Percentiles rank a stretch among this genome's conserved stretches.
Conservation (phyloP, 306 rosid species). For the Ochetophila trinervis region DNA sequence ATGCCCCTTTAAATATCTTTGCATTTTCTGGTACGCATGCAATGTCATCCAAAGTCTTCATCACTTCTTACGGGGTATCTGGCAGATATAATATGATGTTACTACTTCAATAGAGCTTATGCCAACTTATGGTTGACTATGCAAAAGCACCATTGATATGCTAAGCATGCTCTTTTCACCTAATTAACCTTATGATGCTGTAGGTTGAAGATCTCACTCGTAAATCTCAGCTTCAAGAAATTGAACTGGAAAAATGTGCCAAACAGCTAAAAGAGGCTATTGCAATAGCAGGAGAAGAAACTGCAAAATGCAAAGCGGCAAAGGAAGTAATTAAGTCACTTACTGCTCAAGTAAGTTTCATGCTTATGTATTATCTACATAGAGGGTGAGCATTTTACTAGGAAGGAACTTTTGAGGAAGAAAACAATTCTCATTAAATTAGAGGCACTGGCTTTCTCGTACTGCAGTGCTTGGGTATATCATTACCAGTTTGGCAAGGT, state of each 20-base stretch:
- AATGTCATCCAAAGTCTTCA: too few relatives aligned
- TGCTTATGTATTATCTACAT: not conserved
- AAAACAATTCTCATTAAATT: slow-evolving; percentile 3
- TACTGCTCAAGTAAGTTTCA: slow-evolving; percentile 67
- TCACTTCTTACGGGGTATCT: not conserved
- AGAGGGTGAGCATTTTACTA: not conserved
- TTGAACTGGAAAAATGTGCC: slow-evolving; percentile 70
- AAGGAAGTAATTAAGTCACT: slow-evolving; percentile 94
- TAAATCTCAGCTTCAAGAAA: slow-evolving; percentile 74
- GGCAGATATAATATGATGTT: not conserved
- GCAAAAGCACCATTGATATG: not conserved
- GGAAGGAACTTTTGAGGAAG: not conserved
- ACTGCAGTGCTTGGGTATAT: too few relatives aligned
- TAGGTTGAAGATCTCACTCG: slow-evolving; percentile 82
- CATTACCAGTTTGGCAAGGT: not conserved
- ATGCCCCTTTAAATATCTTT: too few relatives aligned
- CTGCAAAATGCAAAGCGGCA: slow-evolving; percentile 78
- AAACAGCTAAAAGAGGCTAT: slow-evolving; percentile 82
- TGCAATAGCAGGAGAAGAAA: slow-evolving; percentile 77
- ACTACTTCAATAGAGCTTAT: not conserved
- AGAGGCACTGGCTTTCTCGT: not conserved
- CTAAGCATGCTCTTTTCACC: not conserved
- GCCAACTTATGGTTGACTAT: not conserved
- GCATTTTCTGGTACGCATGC: too few relatives aligned
- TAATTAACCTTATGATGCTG: not conserved